Evolutionary conservation across 192 early-diverging fungal species (phyloP), one percentile per base, ranked within the genome.

Genomic region (Geranomyces variabilis): DNA sequence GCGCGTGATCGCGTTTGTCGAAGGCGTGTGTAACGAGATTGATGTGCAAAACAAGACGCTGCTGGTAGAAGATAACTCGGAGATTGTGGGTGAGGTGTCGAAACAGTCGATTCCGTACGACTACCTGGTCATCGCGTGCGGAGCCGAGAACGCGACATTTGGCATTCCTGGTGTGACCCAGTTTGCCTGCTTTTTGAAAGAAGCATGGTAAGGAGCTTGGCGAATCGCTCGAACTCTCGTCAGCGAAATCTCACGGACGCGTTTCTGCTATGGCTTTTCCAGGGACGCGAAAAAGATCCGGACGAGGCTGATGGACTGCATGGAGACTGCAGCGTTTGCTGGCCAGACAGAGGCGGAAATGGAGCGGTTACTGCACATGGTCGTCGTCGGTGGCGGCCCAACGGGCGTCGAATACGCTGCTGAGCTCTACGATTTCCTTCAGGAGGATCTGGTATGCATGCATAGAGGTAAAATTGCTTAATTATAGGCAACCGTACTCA

Each of bases 11-110:
- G 86, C 83, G 79, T 93, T 96, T 70, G 89, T 92, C 66, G 96
- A 97, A 78, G 94, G 91, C 68, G 92, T 90, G 67, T 95, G 93
- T 85, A 94, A 86, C 7, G 83, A 91, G n/a, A 93, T 97, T 69
- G 92, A 97, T 62, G 88, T 88, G 8, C 87, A 85, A 24, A 84
- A 82, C 48, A 93, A 95, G 81, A 81, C 80, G n/a, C 84, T 97
- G 62, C 88, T 84, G 21, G 84, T 97, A 63, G 80, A 87, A 79
- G 92, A 93, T 74, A 82, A 88, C 63, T 87, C 89, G 29, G 91
- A 93, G 48, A 81, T 93, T 44, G 85, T 85, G 31, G 87, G 90
- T 24, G 81, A 67, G 21, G 82, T 84, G 14, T 76, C 79, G 47
- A 82, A 65, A 66, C 81, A 83, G 46, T 83, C 81, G 0, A 81